Percentiles rank a stretch among this genome's conserved stretches.
Conservation (phyloP, 192 early-diverging fungal species). For the Lobosporangium transversale region DNA sequence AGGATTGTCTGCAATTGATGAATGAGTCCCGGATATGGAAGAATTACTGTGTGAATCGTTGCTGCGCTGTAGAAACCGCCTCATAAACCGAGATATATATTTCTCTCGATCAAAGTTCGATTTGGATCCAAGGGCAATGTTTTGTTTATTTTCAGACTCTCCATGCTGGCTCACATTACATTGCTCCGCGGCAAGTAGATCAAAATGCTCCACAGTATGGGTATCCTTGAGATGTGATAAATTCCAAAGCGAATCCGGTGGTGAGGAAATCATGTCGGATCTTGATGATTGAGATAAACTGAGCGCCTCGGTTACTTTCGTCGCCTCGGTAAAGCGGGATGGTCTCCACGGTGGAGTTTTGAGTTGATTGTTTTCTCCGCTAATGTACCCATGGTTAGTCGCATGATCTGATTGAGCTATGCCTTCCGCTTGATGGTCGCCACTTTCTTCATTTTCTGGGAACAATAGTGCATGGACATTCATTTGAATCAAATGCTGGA, state of each 20-base stretch:
- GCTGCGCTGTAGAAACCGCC: slow-evolving; percentile 1
- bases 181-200: neutral
- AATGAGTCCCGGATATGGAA: too few species aligned
- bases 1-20: too few species aligned
- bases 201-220: neutral
- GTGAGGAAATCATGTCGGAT: neutral
- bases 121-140: neutral
- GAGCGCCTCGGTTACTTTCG: slow-evolving; percentile 1
- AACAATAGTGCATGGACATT: slow-evolving; percentile 40
- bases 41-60: too few species aligned
- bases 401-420: neutral
- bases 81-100: slow-evolving; percentile 26
- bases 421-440: neutral
- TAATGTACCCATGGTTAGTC: neutral
- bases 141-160: neutral
- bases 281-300: slow-evolving; percentile 25
- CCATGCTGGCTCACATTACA: neutral
- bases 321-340: slow-evolving; percentile 20
- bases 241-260: slow-evolving; percentile 27
- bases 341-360: slow-evolving; percentile 45
- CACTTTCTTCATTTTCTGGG: slow-evolving; percentile 6
- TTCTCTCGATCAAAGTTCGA: slow-evolving; percentile 10
- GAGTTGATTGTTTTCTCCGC: neutral
- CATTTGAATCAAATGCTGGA: slow-evolving; percentile 37
- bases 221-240: slow-evolving; percentile 38